phyloP scores from a whole-genome alignment of 768 basidiomycete species.

The Mycena sanguinolenta region DNA sequence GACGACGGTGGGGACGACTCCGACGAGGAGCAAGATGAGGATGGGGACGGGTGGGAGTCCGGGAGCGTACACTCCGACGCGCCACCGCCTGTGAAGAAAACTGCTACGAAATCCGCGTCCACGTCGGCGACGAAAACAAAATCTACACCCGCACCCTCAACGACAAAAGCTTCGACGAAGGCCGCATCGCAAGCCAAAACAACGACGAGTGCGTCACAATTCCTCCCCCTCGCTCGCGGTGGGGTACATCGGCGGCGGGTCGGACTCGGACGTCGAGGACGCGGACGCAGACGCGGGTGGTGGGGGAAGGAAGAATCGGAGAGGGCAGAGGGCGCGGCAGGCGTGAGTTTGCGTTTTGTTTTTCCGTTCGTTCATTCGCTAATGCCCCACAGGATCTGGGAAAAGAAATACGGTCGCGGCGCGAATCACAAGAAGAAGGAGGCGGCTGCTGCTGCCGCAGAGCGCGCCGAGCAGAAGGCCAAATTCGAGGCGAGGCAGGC shows the following conservation, averaged over 20 bases:
- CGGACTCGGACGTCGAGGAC: conserved; percentile 84
- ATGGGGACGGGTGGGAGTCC: conserved; percentile 66
- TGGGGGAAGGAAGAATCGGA: conserved; percentile 81
- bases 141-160: conserved; percentile 26
- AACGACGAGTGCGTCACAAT: conserved; percentile 60
- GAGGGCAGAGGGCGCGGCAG: conserved; percentile 93
- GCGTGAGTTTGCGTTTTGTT: conserved; percentile 73
- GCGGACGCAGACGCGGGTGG: conserved; percentile 62
- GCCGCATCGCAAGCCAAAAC: conserved; percentile 22
- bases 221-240: conserved; percentile 91
- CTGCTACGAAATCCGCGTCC: conserved; percentile 35
- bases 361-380: neutral
- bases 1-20: conserved; percentile 48
- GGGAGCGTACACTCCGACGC: conserved; percentile 53
- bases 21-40: too few relatives aligned
- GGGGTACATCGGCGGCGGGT: conserved; percentile 86
- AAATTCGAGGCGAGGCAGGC: conserved; percentile 25
- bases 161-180: too few relatives aligned
- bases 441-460: conserved; percentile 39
- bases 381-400: conserved; percentile 87
- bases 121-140: conserved; percentile 20
- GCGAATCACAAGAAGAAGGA: conserved; percentile 92
- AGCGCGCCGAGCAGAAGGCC: conserved; percentile 37
- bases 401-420: conserved; percentile 92
- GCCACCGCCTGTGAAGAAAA: conserved; percentile 51